Base-by-base conservation (phyloP, 768 basidiomycete species). In the Lentinula sp. region DNA sequence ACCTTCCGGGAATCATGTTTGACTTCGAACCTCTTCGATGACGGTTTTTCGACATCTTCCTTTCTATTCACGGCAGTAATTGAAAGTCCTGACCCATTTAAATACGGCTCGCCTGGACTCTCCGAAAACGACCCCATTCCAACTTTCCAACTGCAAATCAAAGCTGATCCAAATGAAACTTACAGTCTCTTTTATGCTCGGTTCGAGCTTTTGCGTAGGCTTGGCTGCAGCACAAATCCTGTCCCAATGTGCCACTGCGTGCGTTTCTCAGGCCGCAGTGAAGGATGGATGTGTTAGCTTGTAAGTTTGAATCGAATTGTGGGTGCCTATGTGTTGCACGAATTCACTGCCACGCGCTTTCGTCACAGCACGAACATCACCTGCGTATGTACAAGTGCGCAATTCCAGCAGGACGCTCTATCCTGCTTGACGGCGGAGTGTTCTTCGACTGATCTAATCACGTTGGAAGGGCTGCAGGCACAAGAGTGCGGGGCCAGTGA, bases 331-430 rank as follows among this genome's bases (percentile, higher is more conserved):
- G 28, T 28, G 28, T 28, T 28, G 28, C 28, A 53, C 51, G 3
- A 18, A 28, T 12, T 16, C 5, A 23, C 36, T 18, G 28, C n/a
- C 16, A 6, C 23, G 53, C 10, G 41, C 23, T 54, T 2, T 56
- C 15, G 37, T 12, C 41, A 28, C 23, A 59, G 57, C 37, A 50
- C 57, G 16, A 39, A 59, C 46, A 16, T 59, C 6, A 59, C 43
- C 15, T 59, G 57, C 18, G 57, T 49, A 6, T 59, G 57, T 32
- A 59, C 45, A 12, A 59, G 46, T 23, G 57, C 57, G 7, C 57
- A 56, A 43, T 56, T 56, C 55, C 55, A 56, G 43, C 20, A 20
- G 41, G 55, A 56, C 23, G 55, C 41, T 12, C 39, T 23, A 23
- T 42, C 39, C 15, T 56, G 55, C 28, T 32, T 56, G 13, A 42